Percentiles rank a stretch among this genome's conserved stretches.
These are phyloP conservation scores for Leccinum variicolor DNA, from an alignment of 768 basidiomycete genomes.

Conservation along the genomic window DNA sequence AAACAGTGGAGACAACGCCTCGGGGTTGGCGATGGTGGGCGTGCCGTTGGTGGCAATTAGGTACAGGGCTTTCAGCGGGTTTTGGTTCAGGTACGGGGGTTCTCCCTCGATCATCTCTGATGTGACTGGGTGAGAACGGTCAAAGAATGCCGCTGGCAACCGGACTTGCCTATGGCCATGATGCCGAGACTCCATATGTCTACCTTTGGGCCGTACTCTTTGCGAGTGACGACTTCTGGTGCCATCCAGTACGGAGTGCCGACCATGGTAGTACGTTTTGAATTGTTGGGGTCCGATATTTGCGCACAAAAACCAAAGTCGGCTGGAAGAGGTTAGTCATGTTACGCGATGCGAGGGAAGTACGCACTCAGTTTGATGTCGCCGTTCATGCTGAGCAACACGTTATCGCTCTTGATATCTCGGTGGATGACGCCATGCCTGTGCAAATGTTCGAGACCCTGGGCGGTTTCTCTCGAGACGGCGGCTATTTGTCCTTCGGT, in stretches of 20 bases:
- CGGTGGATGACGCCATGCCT: slow-evolving; percentile 97
- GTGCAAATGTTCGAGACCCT: slow-evolving; percentile 93
- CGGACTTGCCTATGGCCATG: slow-evolving; percentile 82
- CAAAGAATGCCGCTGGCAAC: not conserved
- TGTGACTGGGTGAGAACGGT: slow-evolving; percentile 4
- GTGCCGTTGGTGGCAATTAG: slow-evolving; percentile 98
- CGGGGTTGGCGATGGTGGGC: slow-evolving; percentile 92
- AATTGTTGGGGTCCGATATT: slow-evolving; percentile 82
- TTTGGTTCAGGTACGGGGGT: slow-evolving; percentile 94
- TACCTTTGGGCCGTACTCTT: slow-evolving; percentile 98
- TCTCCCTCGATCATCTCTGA: slow-evolving; percentile 98
- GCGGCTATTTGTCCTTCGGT: slow-evolving; percentile 98
- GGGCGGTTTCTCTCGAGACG: slow-evolving; percentile 87
- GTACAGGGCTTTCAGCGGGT: slow-evolving; percentile 94
- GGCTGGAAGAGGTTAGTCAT: slow-evolving; percentile 44
- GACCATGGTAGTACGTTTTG: slow-evolving; percentile 97
- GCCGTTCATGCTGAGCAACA: slow-evolving; percentile 85
- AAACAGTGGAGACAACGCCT: slow-evolving; percentile 70
- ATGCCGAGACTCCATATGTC: slow-evolving; percentile 97
- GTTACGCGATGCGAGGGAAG: not conserved
- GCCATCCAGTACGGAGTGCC: slow-evolving; percentile 99
- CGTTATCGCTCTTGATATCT: slow-evolving; percentile 99
- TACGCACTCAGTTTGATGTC: slow-evolving; percentile 97
- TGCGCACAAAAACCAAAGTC: slow-evolving; percentile 99
- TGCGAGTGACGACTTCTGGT: slow-evolving; percentile 94